phyloP scores from a whole-genome alignment of 805 yeast species.

The Lachancea kluyveri region DNA sequence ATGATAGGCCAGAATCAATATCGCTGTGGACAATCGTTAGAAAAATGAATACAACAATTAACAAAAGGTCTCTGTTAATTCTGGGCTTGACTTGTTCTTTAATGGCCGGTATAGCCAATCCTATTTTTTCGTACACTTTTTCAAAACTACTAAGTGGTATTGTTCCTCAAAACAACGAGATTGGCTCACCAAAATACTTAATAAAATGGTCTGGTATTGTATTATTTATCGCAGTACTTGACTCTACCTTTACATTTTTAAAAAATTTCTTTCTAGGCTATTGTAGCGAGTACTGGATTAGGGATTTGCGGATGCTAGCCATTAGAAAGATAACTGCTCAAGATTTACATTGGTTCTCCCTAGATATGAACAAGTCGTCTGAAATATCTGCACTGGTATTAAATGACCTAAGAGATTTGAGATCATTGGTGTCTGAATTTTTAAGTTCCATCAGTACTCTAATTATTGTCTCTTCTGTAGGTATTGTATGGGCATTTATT shows the following conservation, averaged over 20 bases:
- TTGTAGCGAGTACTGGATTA: constrained; percentile 66
- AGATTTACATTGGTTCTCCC: constrained; percentile 46
- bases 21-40: constrained; percentile 26
- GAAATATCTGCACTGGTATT: constrained; percentile 61
- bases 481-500: constrained; percentile 70
- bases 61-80: constrained; percentile 25
- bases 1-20: constrained; percentile 18
- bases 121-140: constrained; percentile 72
- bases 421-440: constrained; percentile 59
- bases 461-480: constrained; percentile 47
- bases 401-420: constrained; percentile 76
- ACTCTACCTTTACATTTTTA: constrained; percentile 51
- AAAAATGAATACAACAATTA: constrained; percentile 26
- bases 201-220: constrained; percentile 66
- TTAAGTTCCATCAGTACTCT: constrained; percentile 50
- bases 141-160: constrained; percentile 63
- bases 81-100: constrained; percentile 51
- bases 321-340: constrained; percentile 47
- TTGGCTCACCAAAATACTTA: constrained; percentile 31
- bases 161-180: constrained; percentile 37
- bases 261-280: constrained; percentile 46
- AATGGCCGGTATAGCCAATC: constrained; percentile 58
- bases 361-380: constrained; percentile 36
- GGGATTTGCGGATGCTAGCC: constrained; percentile 41
- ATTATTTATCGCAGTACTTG: constrained; percentile 53